Base-by-base conservation (phyloP, 2,329 filamentous ascomycete species). In the Pseudocercospora musae region DNA sequence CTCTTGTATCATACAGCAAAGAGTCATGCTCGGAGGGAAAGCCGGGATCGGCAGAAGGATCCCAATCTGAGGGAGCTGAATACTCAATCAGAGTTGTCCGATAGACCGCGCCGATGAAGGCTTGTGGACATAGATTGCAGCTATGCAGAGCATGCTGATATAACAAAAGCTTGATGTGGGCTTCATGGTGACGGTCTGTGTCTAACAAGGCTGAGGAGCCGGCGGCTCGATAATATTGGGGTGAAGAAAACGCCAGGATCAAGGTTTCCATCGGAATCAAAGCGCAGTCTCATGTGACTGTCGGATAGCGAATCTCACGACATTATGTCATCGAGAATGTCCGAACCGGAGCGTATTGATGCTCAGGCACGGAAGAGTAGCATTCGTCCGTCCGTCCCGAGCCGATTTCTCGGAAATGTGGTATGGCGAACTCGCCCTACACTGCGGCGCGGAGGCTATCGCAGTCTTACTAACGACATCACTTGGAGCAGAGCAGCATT, bases 21-120 rank as follows among this genome's bases (percentile, higher is more conserved):
- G 21, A 25, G 18, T 21, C 18, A 21, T 21, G 46, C 29, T 13
- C 46, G 46, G 46, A 49, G 46, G 11, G 46, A 49, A 49, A 13
- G 46, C 46, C 46, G 46, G 23, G 46, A 49, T 49, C 46, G 46
- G 21, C 46, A 18, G 15, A 7, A 27, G 7, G 11, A 49, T 49
- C 4, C 18, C 21, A 25, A n/a, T 13, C 27, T 13, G n/a, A 21
- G 15, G 21, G 18, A 23, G 4, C 21, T 49, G n/a, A n/a, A n/a
- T n/a, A n/a, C n/a, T 48, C 57, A 40, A 44, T 31, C 10, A 59
- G 48, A 53, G 46, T 31, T 13, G 53, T 18, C 10, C 53, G n/a
- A 27, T 59, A 58, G 10, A 46, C 46, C 31, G 53, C 57, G 20
- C 57, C 57, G 20, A 59, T 31, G 33, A 53, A 40, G 57, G 57